Base-by-base conservation (phyloP, 2,329 filamentous ascomycete species). In the Ophiostoma ips region DNA sequence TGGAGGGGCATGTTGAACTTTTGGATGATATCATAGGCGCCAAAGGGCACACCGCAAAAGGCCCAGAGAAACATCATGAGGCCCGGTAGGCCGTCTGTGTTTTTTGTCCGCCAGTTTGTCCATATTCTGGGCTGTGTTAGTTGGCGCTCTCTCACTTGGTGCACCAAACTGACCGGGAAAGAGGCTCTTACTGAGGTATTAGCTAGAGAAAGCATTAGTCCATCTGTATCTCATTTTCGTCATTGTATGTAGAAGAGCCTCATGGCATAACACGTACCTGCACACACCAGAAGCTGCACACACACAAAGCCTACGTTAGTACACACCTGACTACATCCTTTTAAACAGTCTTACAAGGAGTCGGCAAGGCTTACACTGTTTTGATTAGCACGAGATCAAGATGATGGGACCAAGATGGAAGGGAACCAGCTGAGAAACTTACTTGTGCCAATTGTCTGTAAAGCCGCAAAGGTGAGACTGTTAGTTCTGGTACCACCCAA, bases 1-100 rank as follows among this genome's bases (percentile, higher is more conserved):
- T 69, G 67, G 7, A 70, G 55, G 0, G 68, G 67, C 16, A 68
- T 60, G 47, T 68, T 70, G 54, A 69, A 70, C 40, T 65, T 63
- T 50, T 70, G 67, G 5, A 60, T 60, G 19, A 69, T 55, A 18
- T 61, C 58, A 46, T 70, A 70, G 3, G 62, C 60, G 4, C 67
- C 68, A 36, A 69, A 66, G 0, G 68, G 67, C 3, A 69, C 62
- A 38, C 64, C 67, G 54, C 63, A 77, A 31, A 70, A 58, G n/a
- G 73, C 76, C 77, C 78, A 83, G 1, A 81, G 61, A 54, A 81
- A 74, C 67, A 81, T 73, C 77, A 82, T 82, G 18, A 63, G 57
- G 0, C 68, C 69, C 0, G 78, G 78, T 2, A 82, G 63, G 2
- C 79, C 79, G 36, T 81, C 76, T 0, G 77, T 81, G 53, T 69